phyloP scores from a whole-genome alignment of 352 stramenopile genomes.

The Phytopythium delawarense region DNA sequence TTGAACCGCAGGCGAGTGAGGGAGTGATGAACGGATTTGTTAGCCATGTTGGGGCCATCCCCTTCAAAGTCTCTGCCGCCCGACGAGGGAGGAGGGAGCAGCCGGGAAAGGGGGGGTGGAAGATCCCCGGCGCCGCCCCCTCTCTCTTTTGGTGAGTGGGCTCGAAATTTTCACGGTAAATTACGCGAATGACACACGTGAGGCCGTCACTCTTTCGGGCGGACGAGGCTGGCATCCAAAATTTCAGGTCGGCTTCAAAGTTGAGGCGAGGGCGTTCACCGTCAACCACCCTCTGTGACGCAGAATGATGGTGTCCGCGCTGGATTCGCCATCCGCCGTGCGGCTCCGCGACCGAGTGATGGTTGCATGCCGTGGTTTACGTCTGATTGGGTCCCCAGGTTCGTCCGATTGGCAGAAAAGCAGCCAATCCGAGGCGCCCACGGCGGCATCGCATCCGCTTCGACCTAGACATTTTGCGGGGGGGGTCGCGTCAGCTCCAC shows the following conservation, averaged over 20 bases:
- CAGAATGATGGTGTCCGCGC: not conserved
- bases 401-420: not conserved
- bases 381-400: not conserved
- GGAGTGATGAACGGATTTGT: not conserved
- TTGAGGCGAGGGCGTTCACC: not conserved
- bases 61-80: constrained; percentile 5
- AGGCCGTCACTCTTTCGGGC: not conserved
- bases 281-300: not conserved
- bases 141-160: not conserved
- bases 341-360: too few species aligned
- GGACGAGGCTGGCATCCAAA: not conserved
- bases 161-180: not conserved
- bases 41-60: constrained; percentile 4
- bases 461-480: not conserved
- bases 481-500: not conserved
- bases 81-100: not conserved
- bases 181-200: not conserved
- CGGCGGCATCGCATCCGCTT: constrained; percentile 6
- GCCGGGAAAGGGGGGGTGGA: constrained; percentile 1
- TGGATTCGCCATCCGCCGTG: not conserved
- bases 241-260: not conserved
- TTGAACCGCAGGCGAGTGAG: too few species aligned
- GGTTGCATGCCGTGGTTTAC: not conserved
- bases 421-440: constrained; percentile 5
- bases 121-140: not conserved